Evolutionary conservation across 768 basidiomycete genomes (phyloP).

Genomic region (Rhodotorula graminis): DNA sequence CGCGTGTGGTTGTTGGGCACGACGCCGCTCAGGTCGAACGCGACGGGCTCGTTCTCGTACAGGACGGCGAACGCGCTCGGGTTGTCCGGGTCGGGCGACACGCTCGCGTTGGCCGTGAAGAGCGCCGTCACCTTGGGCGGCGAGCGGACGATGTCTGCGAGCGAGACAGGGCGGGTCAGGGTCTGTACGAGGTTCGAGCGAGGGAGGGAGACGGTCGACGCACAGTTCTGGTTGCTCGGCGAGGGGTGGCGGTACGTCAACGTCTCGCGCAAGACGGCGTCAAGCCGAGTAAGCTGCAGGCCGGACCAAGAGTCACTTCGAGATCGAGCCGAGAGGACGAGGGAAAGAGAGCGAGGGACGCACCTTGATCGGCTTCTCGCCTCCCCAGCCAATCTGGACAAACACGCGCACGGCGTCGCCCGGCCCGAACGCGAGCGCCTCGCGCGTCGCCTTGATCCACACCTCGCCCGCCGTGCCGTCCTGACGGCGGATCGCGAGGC

Average conservation of each 20-base stretch:
- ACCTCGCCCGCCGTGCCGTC: constrained; percentile 9
- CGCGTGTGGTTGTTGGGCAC: constrained; percentile 13
- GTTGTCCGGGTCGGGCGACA: constrained; percentile 2
- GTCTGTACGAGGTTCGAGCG: too few species aligned
- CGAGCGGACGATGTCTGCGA: constrained; percentile 7
- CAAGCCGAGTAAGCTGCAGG: constrained; percentile 17
- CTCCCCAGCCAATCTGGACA: constrained; percentile 24
- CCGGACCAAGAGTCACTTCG: neutral
- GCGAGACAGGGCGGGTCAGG: too few species aligned
- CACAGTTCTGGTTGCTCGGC: neutral
- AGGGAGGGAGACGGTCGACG: too few species aligned
- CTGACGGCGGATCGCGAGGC: neutral
- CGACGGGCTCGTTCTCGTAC: constrained; percentile 10
- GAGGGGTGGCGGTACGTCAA: constrained; percentile 29
- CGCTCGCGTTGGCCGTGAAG: constrained; percentile 11
- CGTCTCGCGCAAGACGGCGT: constrained; percentile 28
- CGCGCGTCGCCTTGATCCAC: constrained; percentile 12
- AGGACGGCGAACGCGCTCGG: constrained; percentile 19
- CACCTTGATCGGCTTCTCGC: constrained; percentile 8
- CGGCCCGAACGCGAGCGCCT: constrained; percentile 20
- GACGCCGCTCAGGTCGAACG: constrained; percentile 10
- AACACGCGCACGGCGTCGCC: constrained; percentile 19
- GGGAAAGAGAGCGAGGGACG: neutral
- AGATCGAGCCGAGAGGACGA: too few species aligned
- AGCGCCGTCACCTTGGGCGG: constrained; percentile 3